Evolutionary conservation across 805 yeast genomes (phyloP), one percentile per base, ranked within the genome.

Genomic region (Starmera quercuum): DNA sequence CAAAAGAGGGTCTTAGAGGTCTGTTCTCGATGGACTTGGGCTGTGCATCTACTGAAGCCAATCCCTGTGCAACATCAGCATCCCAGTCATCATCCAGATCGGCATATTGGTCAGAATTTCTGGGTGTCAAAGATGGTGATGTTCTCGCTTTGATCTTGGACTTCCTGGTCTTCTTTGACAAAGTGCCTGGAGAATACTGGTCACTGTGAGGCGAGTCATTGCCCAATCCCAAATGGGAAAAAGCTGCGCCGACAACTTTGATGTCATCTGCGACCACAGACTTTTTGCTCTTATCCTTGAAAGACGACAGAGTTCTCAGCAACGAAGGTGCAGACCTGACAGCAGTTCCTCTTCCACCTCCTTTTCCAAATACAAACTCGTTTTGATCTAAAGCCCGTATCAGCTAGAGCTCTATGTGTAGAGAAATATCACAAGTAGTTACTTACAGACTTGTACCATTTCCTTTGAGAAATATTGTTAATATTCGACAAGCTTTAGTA

Each of bases 61-160:
- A 28, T 5, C 49, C 56, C 39, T 61, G 64, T 30, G 71, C 75
- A 35, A 72, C 77, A 29, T 77, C 80, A 10, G 90, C 94, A 54
- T 86, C 90, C 96, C 96, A 87, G 56, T 86, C 96, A 46, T 83
- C 95, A 53, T 87, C 95, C 37, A 79, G 61, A 51, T 87, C 95
- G 29, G 76, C 64, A 50, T 79, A 81, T 36, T 55, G 56, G 31
- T 41, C 52, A 21, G 60, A 56, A 28, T 45, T 50, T 30, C 58
- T 52, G 6, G 55, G 56, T 17, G 49, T 38, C 2, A 29, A 20
- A 2, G 37, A 39, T 11, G 48, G 38, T 10, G 44, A 12, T 17
- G 30, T 35, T 3, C 34, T 36, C 6, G 41, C 33, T 16, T 42
- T 30, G 13, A 31, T 35, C 20, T 28, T 34, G n/a, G 34, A 40